Percentiles rank a stretch among this genome's conserved stretches.
Conservation (phyloP, 2,329 filamentous ascomycete genomes). For the Hypoxylon sp. region DNA sequence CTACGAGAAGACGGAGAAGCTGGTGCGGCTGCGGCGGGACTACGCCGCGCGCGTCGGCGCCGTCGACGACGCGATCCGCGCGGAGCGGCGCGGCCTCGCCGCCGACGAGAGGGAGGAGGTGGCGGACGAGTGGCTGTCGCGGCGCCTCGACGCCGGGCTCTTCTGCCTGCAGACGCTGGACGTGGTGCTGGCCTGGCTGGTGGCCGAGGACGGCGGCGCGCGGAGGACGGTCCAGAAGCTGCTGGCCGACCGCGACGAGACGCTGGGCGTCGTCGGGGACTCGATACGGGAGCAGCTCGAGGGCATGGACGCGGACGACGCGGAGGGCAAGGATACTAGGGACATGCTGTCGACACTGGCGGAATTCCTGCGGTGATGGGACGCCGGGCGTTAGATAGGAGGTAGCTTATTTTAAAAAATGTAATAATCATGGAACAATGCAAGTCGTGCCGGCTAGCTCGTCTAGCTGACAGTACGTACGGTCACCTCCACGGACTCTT, state of each 20-base stretch:
- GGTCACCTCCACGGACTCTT: slow-evolving; percentile 7
- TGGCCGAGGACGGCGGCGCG: slow-evolving; percentile 86
- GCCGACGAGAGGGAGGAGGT: slow-evolving; percentile 68
- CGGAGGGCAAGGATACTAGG: slow-evolving; percentile 64
- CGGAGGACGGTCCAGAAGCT: slow-evolving; percentile 68
- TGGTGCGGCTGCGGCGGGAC: slow-evolving; percentile 75
- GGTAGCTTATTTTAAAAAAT: slow-evolving; percentile 11
- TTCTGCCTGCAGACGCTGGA: slow-evolving; percentile 86
- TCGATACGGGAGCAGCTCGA: slow-evolving; percentile 71
- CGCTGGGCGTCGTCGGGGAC: slow-evolving; percentile 65
- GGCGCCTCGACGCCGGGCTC: slow-evolving; percentile 82
- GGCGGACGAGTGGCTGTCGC: slow-evolving; percentile 75
- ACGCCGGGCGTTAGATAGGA: neutral
- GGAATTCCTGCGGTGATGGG: slow-evolving; percentile 53
- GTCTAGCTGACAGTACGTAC: slow-evolving; percentile 3
- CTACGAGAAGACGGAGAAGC: slow-evolving; percentile 81
- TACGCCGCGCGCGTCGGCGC: slow-evolving; percentile 69
- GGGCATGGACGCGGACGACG: slow-evolving; percentile 58
- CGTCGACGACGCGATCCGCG: slow-evolving; percentile 68
- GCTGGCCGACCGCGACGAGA: slow-evolving; percentile 73
- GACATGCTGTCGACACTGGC: slow-evolving; percentile 64
- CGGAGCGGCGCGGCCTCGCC: slow-evolving; percentile 61
- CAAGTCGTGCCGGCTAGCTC: slow-evolving; percentile 20
- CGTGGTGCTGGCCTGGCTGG: slow-evolving; percentile 85
- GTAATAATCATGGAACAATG: slow-evolving; percentile 36